These are phyloP conservation scores for Nicotiana obtusifolia DNA, from an alignment of 257 asterid species.

Conservation along the genomic window DNA sequence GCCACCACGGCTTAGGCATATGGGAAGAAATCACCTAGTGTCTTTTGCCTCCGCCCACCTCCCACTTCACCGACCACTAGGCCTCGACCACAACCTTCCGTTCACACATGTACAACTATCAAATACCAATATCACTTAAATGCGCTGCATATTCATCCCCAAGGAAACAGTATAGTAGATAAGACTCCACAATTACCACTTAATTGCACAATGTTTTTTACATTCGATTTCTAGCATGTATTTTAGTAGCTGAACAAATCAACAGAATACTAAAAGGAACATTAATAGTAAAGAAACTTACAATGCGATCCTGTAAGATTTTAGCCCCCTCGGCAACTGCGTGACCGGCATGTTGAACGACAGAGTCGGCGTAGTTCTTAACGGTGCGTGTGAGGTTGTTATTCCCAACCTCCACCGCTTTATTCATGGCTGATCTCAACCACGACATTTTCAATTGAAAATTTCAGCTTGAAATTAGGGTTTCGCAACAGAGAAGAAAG, in stretches of 20 bases:
- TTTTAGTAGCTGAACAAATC: neutral
- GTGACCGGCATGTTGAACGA: conserved; percentile 95
- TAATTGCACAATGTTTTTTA: neutral
- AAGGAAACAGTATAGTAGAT: neutral
- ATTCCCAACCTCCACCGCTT: conserved; percentile 98
- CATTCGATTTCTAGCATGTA: neutral
- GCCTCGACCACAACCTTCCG: neutral
- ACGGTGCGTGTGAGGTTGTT: conserved; percentile 87
- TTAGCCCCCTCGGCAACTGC: conserved; percentile 95
- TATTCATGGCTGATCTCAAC: conserved; percentile 93
- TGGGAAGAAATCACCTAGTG: no score
- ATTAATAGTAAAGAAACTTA: conserved; percentile 17
- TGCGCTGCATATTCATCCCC: neutral
- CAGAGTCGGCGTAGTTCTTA: conserved; percentile 78
- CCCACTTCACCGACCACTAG: no score
- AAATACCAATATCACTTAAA: neutral
- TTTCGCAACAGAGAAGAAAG: neutral
- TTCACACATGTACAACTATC: neutral
- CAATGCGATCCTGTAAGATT: conserved; percentile 87
- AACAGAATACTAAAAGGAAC: neutral
- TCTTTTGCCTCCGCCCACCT: no score
- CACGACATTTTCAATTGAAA: conserved; percentile 56
- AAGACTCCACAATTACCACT: neutral
- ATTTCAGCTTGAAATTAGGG: conserved; percentile 1
- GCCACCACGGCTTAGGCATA: no score